Percentiles rank a stretch among this genome's conserved stretches.
phyloP scores from a whole-genome alignment of 345 rosid genomes.

The Balakata baccata region DNA sequence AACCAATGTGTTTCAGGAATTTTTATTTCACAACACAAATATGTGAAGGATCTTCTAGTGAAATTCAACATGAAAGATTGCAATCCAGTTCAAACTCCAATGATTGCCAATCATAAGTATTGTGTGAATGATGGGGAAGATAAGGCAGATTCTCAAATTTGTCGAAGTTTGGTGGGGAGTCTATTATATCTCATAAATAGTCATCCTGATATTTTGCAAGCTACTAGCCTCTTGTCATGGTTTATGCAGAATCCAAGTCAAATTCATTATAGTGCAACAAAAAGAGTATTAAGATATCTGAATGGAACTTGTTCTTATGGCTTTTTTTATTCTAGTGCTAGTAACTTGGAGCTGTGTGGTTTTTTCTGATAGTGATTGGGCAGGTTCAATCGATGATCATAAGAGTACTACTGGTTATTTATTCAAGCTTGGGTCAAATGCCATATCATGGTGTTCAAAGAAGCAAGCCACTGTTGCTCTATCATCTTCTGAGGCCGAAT shows the following conservation, averaged over 20 bases:
- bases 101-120: slow-evolving; percentile 1
- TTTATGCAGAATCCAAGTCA: slow-evolving; percentile 12
- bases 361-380: neutral
- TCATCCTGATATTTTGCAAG: neutral
- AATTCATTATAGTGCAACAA: slow-evolving; percentile 1
- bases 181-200: neutral
- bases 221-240: too few relatives aligned
- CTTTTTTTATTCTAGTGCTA: neutral
- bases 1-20: neutral
- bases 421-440: neutral
- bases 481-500: neutral
- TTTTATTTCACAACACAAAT: slow-evolving; percentile 1
- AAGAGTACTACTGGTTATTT: neutral
- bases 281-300: neutral
- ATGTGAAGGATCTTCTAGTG: neutral
- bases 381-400: neutral
- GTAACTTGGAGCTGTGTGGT: neutral
- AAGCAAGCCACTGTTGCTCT: neutral
- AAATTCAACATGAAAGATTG: slow-evolving; percentile 3
- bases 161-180: neutral
- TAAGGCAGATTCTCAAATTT: neutral
- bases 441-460: neutral
- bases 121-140: slow-evolving; percentile 1
- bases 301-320: neutral
- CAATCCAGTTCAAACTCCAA: neutral